Base-by-base conservation (phyloP, 2,329 filamentous ascomycete genomes). In the Claviceps pazoutovae region DNA sequence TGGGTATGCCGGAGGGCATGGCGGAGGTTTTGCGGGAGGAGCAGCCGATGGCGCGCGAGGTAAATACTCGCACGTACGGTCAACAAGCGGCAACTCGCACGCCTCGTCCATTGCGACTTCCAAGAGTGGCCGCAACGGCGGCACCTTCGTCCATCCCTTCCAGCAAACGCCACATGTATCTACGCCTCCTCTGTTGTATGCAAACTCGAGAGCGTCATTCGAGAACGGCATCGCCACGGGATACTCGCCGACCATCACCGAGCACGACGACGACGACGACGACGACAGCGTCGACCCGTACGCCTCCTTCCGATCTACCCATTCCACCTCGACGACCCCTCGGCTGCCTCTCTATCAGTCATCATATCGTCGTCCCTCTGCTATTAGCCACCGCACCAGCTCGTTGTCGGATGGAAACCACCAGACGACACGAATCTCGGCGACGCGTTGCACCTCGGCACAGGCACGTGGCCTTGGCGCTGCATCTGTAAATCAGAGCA, bases 101-200 rank as follows among this genome's bases (percentile, higher is more conserved):
- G 66, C 70, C 56, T 52, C 50, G 19, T 81, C 78, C 9, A 70
- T 78, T 50, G 71, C 75, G 7, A 79, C 77, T 26, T 73, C 72
- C 48, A 74, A 69, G 55, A 81, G 77, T 58, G 71, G 65, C 48
- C 55, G 66, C 50, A 70, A 74, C 53, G 68, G 67, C 53, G 70
- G 71, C 53, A 66, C 71, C 36, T 83, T 83, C 60, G 72, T 82
- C 19, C 80, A 83, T 60, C 80, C 80, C 26, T 83, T 82, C 57
- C 78, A 82, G 61, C 80, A 83, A 65, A 81, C 71, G 8, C 80
- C 80, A 36, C 73, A 77, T 42, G 78, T 78, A 1, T 75, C 77
- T 46, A 81, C 79, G 54, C 78, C 79, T 49, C 78, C 79, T 8
- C 60, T 80, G 54, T 74, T 76, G 23, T 80, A 80, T 61, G 73